phyloP scores from a whole-genome alignment of 2,329 filamentous ascomycete genomes.

The Davidsoniella eucalypti region DNA sequence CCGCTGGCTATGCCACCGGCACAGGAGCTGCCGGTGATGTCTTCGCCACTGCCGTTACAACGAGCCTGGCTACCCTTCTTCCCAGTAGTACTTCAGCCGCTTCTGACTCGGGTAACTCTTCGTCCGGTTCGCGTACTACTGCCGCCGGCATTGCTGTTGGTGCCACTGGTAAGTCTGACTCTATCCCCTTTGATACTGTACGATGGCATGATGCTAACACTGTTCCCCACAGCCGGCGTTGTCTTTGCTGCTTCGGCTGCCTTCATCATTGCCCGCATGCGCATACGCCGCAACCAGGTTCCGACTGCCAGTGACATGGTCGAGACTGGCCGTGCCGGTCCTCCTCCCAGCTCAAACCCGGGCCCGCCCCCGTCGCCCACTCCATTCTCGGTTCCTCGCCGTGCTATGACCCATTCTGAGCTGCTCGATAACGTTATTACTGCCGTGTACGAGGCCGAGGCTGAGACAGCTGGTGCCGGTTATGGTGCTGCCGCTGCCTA shows the following conservation, averaged over 20 bases:
- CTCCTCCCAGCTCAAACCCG: neutral
- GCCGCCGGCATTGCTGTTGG: slow-evolving; percentile 11
- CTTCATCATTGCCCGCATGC: slow-evolving; percentile 9
- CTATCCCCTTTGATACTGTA: neutral
- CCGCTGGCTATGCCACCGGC: neutral
- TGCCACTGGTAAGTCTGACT: slow-evolving; percentile 9
- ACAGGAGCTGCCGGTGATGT: neutral
- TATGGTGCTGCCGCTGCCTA: neutral
- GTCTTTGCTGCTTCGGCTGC: slow-evolving; percentile 10
- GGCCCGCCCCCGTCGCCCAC: slow-evolving; percentile 1
- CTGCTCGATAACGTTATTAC: slow-evolving; percentile 10
- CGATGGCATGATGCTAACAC: neutral
- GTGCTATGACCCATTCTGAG: slow-evolving; percentile 10
- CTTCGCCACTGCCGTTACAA: neutral
- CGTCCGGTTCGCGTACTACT: neutral
- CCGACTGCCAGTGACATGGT: neutral
- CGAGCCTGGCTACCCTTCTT: neutral
- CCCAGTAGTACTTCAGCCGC: neutral
- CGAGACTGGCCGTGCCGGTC: neutral
- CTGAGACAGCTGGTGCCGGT: neutral
- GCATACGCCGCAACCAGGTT: slow-evolving; percentile 4
- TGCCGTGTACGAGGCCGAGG: slow-evolving; percentile 5
- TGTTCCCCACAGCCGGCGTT: slow-evolving; percentile 6
- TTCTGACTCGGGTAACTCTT: neutral
- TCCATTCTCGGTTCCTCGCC: slow-evolving; percentile 1